A percentile compares a stretch with the other conserved stretches of the same genome.
Conservation (phyloP, 768 basidiomycete genomes). For the Pilatotrama ljubarskyi region DNA sequence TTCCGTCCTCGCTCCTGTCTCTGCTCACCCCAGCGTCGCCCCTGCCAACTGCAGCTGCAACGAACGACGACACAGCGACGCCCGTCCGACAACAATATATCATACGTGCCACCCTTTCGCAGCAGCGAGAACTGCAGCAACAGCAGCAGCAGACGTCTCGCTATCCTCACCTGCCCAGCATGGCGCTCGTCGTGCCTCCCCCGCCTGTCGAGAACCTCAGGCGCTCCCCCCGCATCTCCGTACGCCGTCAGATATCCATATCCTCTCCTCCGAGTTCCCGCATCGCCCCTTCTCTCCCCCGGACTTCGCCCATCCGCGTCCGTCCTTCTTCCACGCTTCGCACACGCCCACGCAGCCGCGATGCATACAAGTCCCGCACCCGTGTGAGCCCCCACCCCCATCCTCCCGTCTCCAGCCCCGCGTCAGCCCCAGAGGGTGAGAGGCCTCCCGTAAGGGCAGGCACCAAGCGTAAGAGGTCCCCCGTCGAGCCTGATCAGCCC, state of each 20-base stretch:
- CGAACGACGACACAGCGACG: too few relatives aligned
- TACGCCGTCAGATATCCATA: neutral
- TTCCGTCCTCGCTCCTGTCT: too few relatives aligned
- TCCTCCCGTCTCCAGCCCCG: neutral
- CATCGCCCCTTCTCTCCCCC: neutral
- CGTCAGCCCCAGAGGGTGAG: too few relatives aligned
- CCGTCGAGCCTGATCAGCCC: neutral
- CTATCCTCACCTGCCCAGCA: neutral
- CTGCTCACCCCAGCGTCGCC: too few relatives aligned
- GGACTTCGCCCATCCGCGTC: neutral
- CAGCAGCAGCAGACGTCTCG: too few relatives aligned
- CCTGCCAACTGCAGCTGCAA: too few relatives aligned
- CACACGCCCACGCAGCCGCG: neutral
- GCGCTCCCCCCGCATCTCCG: conserved; percentile 12
- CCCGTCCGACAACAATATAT: too few relatives aligned
- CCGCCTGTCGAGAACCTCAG: neutral
- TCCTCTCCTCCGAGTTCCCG: neutral
- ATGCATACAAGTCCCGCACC: neutral
- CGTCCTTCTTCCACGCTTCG: neutral
- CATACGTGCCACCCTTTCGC: too few relatives aligned
- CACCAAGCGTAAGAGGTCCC: conserved; percentile 1
- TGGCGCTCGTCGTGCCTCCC: conserved; percentile 10
- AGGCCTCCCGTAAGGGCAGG: neutral
- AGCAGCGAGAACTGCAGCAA: too few relatives aligned
- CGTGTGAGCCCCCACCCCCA: neutral